phyloP scores from a whole-genome alignment of 1,139 yeast genomes.

The Geotrichum macrosporum region DNA sequence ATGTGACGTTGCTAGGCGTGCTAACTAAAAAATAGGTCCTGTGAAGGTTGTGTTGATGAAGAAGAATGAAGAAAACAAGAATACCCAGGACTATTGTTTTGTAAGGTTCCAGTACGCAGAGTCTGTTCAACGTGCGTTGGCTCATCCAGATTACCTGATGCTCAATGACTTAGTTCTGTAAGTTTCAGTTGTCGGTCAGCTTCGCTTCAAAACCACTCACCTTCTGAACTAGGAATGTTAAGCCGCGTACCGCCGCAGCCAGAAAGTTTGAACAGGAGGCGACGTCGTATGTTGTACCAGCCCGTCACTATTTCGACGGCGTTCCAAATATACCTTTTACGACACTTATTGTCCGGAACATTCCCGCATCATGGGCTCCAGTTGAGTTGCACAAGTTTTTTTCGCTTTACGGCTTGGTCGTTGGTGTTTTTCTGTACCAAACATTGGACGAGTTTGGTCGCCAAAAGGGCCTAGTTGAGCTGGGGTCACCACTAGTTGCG shows the following conservation, averaged over 20 bases:
- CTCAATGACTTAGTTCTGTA: conserved; percentile 11
- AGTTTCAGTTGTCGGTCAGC: conserved; percentile 2
- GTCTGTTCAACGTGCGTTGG: conserved; percentile 17
- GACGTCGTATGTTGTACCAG: background rate
- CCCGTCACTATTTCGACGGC: conserved; percentile 11
- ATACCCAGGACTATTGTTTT: conserved; percentile 14
- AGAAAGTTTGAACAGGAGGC: no score
- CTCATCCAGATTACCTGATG: conserved; percentile 4
- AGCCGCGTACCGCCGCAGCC: background rate
- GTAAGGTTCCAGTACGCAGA: conserved; percentile 13
- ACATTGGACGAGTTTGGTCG: conserved; percentile 2
- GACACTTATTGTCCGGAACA: conserved; percentile 12
- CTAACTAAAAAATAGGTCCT: background rate
- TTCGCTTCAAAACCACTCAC: no score
- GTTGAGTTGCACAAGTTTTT: conserved; percentile 17
- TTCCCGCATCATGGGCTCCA: conserved; percentile 16
- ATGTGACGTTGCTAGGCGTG: no score
- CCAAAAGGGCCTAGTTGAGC: conserved; percentile 14
- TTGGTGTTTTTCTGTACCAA: conserved; percentile 17
- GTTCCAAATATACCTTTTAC: conserved; percentile 15
- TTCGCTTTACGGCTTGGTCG: conserved; percentile 12
- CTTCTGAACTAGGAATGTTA: no score
- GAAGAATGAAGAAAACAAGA: conserved; percentile 12
- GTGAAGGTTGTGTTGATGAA: conserved; percentile 16
- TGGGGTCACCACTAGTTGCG: conserved; percentile 13